Conservation (phyloP, 2,329 filamentous ascomycete genomes). For the Talaromyces albobiverticillius region DNA sequence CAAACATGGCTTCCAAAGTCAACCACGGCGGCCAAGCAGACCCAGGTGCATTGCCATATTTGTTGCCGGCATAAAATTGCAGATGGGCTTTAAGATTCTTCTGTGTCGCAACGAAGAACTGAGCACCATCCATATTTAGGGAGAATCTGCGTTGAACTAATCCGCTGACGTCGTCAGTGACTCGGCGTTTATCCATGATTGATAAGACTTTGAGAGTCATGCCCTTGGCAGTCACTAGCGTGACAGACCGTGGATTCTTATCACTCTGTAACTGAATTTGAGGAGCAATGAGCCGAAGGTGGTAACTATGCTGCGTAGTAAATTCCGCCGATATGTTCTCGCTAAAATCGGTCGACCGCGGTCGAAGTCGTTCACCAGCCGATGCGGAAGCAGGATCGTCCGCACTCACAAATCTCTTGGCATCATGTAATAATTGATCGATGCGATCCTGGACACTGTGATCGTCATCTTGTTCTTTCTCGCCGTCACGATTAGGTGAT, state of each 20-base stretch:
- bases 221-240: constrained; percentile 91
- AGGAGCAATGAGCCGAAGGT: constrained; percentile 89
- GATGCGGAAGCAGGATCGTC: constrained; percentile 54
- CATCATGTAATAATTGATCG: constrained; percentile 78
- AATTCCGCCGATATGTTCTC: constrained; percentile 84
- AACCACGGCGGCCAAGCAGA: constrained; percentile 98
- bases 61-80: constrained; percentile 90
- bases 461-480: constrained; percentile 54
- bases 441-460: constrained; percentile 79
- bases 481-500: constrained; percentile 11
- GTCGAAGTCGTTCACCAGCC: constrained; percentile 30
- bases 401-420: constrained; percentile 74
- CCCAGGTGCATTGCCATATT: constrained; percentile 79
- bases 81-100: constrained; percentile 86
- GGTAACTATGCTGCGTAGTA: constrained; percentile 86
- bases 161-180: constrained; percentile 90
- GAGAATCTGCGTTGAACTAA: constrained; percentile 92
- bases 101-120: constrained; percentile 95
- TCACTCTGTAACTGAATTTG: constrained; percentile 98
- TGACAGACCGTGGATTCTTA: constrained; percentile 95
- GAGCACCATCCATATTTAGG: constrained; percentile 93
- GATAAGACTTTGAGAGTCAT: constrained; percentile 98
- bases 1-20: constrained; percentile 96
- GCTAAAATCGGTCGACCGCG: constrained; percentile 51
- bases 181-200: constrained; percentile 93